phyloP scores from a whole-genome alignment of 2,329 filamentous ascomycete genomes.

The Clarireedia hainanense region DNA sequence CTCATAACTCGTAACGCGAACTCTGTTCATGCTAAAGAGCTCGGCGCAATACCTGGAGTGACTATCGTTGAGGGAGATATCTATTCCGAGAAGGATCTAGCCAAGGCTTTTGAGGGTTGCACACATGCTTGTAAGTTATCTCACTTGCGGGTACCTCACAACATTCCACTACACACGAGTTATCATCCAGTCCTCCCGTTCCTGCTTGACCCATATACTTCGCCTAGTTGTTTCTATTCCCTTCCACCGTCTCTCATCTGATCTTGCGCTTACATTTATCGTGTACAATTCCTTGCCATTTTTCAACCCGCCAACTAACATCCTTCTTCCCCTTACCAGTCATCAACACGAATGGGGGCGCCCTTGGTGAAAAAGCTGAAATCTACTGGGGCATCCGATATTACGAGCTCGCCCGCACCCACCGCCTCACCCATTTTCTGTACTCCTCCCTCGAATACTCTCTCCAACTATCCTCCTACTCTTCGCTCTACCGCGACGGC shows the following conservation, averaged over 20 bases:
- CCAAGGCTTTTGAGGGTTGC: constrained; percentile 29
- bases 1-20: constrained; percentile 33
- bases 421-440: constrained; percentile 25
- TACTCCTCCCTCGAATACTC: constrained; percentile 34
- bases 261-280: not conserved
- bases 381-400: constrained; percentile 32
- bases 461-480: constrained; percentile 31
- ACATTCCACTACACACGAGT: no score
- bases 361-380: constrained; percentile 29
- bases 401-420: constrained; percentile 26
- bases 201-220: not conserved
- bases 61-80: constrained; percentile 32
- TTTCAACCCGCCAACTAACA: not conserved
- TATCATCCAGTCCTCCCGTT: no score
- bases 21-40: constrained; percentile 28
- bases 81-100: constrained; percentile 30
- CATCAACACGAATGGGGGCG: constrained; percentile 37
- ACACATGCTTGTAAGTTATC: constrained; percentile 26
- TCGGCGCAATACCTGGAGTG: constrained; percentile 32
- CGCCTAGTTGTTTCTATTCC: no score
- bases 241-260: no score
- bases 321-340: constrained; percentile 6
- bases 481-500: constrained; percentile 31
- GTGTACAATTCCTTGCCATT: not conserved
- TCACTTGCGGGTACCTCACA: not conserved